Evolutionary conservation across 179 eudicot species (phyloP).

Genomic region (Patellifolia procumbens): DNA sequence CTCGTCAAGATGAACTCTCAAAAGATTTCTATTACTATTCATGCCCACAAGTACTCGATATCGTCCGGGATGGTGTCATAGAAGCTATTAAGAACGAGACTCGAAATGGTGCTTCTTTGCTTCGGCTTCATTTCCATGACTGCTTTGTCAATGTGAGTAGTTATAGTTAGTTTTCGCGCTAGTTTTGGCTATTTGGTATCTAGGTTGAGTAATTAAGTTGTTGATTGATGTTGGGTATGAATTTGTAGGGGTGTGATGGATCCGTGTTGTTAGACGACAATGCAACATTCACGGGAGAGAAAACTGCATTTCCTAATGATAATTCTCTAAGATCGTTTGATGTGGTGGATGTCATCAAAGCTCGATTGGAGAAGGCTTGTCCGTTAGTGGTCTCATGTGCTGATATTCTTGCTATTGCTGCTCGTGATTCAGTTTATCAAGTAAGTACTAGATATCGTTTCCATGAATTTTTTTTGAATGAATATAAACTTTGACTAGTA

Average conservation of each 20-base stretch:
- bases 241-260: slow-evolving; percentile 46
- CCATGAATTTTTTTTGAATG: not conserved
- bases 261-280: slow-evolving; percentile 40
- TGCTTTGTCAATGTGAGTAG: slow-evolving; percentile 43
- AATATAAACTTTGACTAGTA: not conserved
- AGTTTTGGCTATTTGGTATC: too few species aligned
- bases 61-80: slow-evolving; percentile 25
- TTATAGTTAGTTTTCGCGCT: not conserved
- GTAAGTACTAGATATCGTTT: slow-evolving; percentile 16
- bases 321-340: slow-evolving; percentile 39
- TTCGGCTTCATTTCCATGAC: slow-evolving; percentile 49
- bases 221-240: not conserved
- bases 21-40: slow-evolving; percentile 34
- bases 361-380: slow-evolving; percentile 34
- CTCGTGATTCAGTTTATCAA: slow-evolving; percentile 36
- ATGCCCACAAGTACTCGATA: slow-evolving; percentile 34
- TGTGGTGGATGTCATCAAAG: slow-evolving; percentile 39
- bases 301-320: slow-evolving; percentile 34
- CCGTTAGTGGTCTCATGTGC: slow-evolving; percentile 46
- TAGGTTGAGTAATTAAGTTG: not conserved
- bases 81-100: slow-evolving; percentile 40
- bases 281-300: slow-evolving; percentile 39
- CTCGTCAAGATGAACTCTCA: slow-evolving; percentile 20
- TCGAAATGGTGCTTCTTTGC: slow-evolving; percentile 45
- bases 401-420: slow-evolving; percentile 46